Percentiles rank a stretch among this genome's conserved stretches.
phyloP scores from a whole-genome alignment of 225 moss, liverwort and hornwort species.

The Climacium dendroides region DNA sequence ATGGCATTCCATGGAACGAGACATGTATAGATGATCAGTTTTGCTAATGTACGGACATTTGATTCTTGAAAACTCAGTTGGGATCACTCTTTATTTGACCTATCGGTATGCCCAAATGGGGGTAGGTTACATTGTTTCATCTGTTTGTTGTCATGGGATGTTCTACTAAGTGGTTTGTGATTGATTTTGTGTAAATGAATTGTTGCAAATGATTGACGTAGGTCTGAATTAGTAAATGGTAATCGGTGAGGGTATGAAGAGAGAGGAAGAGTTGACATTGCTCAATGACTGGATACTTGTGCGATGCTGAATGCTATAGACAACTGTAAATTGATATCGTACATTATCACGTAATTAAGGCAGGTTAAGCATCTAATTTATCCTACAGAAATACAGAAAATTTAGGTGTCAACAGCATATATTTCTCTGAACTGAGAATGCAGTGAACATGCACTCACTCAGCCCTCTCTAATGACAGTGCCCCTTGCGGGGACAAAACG shows the following conservation, averaged over 20 bases:
- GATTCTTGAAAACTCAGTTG: not conserved
- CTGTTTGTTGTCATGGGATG: not conserved
- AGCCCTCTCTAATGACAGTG: no score
- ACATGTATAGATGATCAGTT: slow-evolving; percentile 14
- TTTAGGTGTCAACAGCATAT: not conserved
- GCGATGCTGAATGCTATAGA: not conserved
- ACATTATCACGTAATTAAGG: not conserved
- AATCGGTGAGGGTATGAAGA: not conserved
- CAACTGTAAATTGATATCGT: not conserved
- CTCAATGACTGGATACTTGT: not conserved
- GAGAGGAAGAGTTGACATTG: not conserved
- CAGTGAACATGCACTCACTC: not conserved
- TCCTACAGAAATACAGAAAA: not conserved
- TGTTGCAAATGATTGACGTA: not conserved
- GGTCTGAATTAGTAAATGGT: not conserved
- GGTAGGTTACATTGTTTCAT: not conserved
- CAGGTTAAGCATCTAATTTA: not conserved
- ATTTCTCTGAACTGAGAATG: not conserved
- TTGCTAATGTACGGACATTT: not conserved
- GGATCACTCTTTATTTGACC: not conserved
- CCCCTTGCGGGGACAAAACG: no score
- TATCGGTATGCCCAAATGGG: not conserved
- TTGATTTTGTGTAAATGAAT: not conserved
- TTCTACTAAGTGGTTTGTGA: not conserved
- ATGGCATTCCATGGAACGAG: not conserved